Conservation (phyloP, 495 filamentous ascomycete genomes). For the Emericellopsis terricola region DNA sequence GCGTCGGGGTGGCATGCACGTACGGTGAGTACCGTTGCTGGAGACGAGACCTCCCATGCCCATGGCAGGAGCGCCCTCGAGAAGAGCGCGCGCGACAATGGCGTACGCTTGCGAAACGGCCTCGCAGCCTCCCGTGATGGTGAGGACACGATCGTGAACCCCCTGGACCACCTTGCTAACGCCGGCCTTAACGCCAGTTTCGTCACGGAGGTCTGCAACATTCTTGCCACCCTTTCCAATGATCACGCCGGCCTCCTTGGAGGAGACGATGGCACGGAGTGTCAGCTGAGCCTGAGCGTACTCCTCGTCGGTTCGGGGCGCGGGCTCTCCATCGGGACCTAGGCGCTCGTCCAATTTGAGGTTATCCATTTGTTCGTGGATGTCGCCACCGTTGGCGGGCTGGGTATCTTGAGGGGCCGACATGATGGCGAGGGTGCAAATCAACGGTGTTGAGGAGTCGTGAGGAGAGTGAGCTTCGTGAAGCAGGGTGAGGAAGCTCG, state of each 20-base stretch:
- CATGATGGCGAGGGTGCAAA: slow-evolving; percentile 1
- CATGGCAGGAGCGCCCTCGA: slow-evolving; percentile 86
- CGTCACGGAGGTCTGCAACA: slow-evolving; percentile 88
- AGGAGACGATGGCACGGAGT: slow-evolving; percentile 90
- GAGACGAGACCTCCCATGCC: slow-evolving; percentile 82
- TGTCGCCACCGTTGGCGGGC: slow-evolving; percentile 21
- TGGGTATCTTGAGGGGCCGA: slow-evolving; percentile 2
- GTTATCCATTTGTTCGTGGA: slow-evolving; percentile 29
- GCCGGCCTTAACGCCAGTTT: slow-evolving; percentile 92
- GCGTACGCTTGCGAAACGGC: slow-evolving; percentile 81
- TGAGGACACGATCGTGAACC: slow-evolving; percentile 91
- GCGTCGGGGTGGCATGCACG: too few species aligned
- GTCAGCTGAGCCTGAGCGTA: slow-evolving; percentile 84
- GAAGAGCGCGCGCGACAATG: slow-evolving; percentile 74
- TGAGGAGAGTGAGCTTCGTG: too few species aligned
- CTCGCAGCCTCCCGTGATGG: slow-evolving; percentile 75
- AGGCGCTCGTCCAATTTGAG: slow-evolving; percentile 31
- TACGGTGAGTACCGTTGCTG: slow-evolving; percentile 84
- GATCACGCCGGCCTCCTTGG: slow-evolving; percentile 95
- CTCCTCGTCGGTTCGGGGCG: slow-evolving; percentile 83
- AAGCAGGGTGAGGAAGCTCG: slow-evolving; percentile 3
- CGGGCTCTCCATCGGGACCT: slow-evolving; percentile 48
- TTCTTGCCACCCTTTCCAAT: slow-evolving; percentile 98
- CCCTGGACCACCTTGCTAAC: slow-evolving; percentile 97
- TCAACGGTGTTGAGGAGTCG: too few species aligned